Evolutionary conservation across 2,329 filamentous ascomycete genomes (phyloP).

Genomic region (Penicillium sp.): DNA sequence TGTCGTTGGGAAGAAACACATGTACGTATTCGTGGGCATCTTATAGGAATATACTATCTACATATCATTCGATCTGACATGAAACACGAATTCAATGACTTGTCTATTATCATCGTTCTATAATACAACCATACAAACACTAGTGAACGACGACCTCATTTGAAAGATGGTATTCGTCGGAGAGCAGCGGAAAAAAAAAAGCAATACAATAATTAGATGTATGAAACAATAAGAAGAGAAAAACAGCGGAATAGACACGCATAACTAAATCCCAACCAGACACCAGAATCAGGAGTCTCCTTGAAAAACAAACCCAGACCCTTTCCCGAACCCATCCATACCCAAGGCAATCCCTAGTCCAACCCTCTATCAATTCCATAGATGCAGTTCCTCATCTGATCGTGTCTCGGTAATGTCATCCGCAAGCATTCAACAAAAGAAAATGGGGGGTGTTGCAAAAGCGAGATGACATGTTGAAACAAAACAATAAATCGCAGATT

Average conservation of each 20-base stretch:
- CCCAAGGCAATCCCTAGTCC: constrained; percentile 7
- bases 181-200: not conserved
- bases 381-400: constrained; percentile 29
- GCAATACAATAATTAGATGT: constrained; percentile 8
- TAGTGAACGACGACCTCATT: not conserved
- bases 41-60: no score
- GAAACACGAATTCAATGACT: not conserved
- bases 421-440: constrained; percentile 22
- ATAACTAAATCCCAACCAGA: constrained; percentile 23
- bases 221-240: constrained; percentile 7
- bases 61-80: not conserved
- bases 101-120: not conserved
- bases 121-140: not conserved
- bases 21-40: no score
- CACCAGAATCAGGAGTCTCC: constrained; percentile 20
- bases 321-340: constrained; percentile 10
- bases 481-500: constrained; percentile 12
- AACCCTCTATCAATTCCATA: constrained; percentile 15
- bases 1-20: not conserved
- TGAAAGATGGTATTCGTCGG: constrained; percentile 17
- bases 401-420: constrained; percentile 30
- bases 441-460: constrained; percentile 8
- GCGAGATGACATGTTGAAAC: constrained; percentile 17
- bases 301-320: constrained; percentile 16
- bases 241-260: constrained; percentile 17